These are phyloP conservation scores for Hydrangea macrophylla DNA, from an alignment of 148 eudicot genomes.

Conservation along the genomic window DNA sequence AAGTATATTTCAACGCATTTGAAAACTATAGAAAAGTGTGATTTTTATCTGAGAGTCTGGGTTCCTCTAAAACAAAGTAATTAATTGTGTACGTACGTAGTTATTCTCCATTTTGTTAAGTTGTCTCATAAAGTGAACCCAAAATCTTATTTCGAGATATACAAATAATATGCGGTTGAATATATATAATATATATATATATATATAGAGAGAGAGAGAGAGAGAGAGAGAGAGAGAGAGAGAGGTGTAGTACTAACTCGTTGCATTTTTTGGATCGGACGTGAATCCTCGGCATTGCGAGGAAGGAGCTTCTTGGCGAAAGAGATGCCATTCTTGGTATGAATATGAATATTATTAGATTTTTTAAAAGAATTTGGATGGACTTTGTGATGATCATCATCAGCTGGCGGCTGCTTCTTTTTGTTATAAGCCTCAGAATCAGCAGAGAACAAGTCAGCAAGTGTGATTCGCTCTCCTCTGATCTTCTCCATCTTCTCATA, in stretches of 20 bases:
- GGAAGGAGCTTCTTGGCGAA: constrained; percentile 44
- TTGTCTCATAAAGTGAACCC: too few relatives aligned
- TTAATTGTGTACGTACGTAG: too few relatives aligned
- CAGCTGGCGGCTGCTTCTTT: too few relatives aligned
- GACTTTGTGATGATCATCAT: constrained; percentile 18
- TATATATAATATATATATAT: neutral
- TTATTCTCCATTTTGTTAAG: too few relatives aligned
- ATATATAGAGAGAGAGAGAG: neutral
- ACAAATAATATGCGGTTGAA: too few relatives aligned
- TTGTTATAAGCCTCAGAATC: constrained; percentile 23
- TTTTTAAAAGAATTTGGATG: constrained; percentile 2
- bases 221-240: neutral
- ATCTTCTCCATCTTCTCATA: constrained; percentile 17
- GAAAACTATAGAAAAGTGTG: too few relatives aligned
- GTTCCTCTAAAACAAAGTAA: too few relatives aligned
- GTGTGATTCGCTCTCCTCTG: constrained; percentile 46
- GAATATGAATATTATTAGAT: neutral
- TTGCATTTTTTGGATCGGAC: constrained; percentile 48
- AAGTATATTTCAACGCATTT: too few relatives aligned
- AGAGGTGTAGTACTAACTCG: constrained; percentile 31
- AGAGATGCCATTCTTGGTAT: constrained; percentile 19
- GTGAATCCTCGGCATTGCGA: constrained; percentile 26
- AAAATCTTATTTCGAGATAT: too few relatives aligned
- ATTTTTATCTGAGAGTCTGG: too few relatives aligned
- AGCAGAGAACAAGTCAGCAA: constrained; percentile 57